Conservation (phyloP, 2,329 filamentous ascomycete genomes). For the Fusarium citri region DNA sequence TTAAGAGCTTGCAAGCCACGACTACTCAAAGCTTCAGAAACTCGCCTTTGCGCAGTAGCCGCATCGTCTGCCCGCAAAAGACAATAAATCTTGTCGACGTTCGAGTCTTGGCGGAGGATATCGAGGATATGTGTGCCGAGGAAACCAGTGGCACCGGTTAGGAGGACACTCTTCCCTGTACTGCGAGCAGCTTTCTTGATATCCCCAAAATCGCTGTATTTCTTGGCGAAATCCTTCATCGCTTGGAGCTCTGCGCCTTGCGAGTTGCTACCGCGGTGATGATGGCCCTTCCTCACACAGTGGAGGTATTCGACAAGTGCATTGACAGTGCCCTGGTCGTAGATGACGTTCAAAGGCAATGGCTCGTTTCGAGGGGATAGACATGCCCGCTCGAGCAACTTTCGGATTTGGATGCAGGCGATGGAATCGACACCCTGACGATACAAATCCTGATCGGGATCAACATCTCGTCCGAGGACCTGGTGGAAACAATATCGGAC, state of each 20-base stretch:
- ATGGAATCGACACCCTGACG: conserved; percentile 70
- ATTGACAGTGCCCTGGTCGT: conserved; percentile 67
- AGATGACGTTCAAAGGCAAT: conserved; percentile 68
- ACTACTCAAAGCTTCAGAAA: conserved; percentile 20
- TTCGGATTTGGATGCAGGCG: conserved; percentile 64
- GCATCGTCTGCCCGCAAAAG: conserved; percentile 56
- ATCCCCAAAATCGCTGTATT: conserved; percentile 17
- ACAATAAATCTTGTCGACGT: conserved; percentile 31
- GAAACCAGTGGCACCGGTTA: conserved; percentile 75
- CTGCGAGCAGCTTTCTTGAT: fast-evolving
- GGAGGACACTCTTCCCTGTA: conserved; percentile 45
- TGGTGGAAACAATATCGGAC: conserved; percentile 51
- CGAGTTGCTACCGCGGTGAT: neutral
- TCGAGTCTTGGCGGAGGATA: conserved; percentile 14
- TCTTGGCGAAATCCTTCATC: conserved; percentile 20
- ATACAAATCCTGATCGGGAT: conserved; percentile 64
- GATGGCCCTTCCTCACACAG: neutral
- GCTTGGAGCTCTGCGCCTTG: neutral
- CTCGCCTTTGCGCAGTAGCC: conserved; percentile 8
- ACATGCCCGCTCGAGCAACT: conserved; percentile 45
- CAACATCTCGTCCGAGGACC: conserved; percentile 45
- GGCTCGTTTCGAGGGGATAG: conserved; percentile 9
- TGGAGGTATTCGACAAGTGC: conserved; percentile 41
- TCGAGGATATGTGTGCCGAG: conserved; percentile 67
- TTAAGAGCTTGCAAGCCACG: conserved; percentile 12